Percentiles rank a stretch among this genome's conserved stretches.
Conservation (phyloP, 225 moss, liverwort and hornwort genomes). For the Polytrichum commune region DNA sequence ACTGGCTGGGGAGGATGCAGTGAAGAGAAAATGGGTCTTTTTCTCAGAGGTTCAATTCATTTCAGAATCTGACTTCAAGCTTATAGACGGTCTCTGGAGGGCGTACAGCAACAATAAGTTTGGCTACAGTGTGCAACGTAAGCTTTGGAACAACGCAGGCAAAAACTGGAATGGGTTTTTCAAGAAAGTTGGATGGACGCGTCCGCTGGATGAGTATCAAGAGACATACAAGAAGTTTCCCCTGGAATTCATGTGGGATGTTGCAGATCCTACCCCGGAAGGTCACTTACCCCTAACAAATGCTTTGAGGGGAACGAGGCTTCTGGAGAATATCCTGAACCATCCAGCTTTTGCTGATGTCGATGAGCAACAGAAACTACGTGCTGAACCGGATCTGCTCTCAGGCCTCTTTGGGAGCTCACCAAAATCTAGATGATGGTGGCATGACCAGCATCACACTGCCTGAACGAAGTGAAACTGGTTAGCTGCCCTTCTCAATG, state of each 20-base stretch:
- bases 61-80: conserved; percentile 57
- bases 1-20: conserved; percentile 75
- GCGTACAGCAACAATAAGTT: conserved; percentile 82
- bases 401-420: conserved; percentile 42
- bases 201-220: conserved; percentile 68
- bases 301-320: conserved; percentile 77
- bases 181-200: conserved; percentile 87
- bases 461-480: background rate
- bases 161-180: conserved; percentile 72
- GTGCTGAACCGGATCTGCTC: conserved; percentile 15
- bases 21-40: conserved; percentile 89
- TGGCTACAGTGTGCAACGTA: conserved; percentile 91
- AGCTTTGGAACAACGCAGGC: conserved; percentile 61
- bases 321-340: conserved; percentile 63
- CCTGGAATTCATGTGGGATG: conserved; percentile 87
- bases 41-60: conserved; percentile 95
- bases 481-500: background rate
- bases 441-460: conserved; percentile 15
- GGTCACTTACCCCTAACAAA: conserved; percentile 95
- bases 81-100: conserved; percentile 78
- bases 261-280: conserved; percentile 67
- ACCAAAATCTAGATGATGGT: conserved; percentile 28
- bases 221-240: conserved; percentile 89
- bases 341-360: conserved; percentile 83
- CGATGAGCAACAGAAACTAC: conserved; percentile 60